A percentile compares a stretch with the other conserved stretches of the same genome.
These are phyloP conservation scores for Meripilus lineatus DNA, from an alignment of 1,284 basidiomycete species.

Conservation along the genomic window DNA sequence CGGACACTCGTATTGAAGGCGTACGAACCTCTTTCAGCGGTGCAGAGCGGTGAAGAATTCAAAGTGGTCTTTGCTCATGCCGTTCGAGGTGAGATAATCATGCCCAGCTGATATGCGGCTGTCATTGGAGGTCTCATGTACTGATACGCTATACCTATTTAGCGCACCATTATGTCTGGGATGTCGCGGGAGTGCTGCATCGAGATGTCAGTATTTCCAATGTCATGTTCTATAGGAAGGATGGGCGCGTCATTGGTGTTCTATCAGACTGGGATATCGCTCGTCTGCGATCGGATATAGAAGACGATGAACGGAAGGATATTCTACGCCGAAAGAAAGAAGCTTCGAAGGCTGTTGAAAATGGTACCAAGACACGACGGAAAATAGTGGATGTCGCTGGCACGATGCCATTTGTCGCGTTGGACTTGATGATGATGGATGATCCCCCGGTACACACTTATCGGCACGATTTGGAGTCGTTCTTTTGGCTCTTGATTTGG, in stretches of 20 bases:
- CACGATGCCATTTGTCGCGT: conserved; percentile 1
- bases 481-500: conserved; percentile 3
- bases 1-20: conserved; percentile 9
- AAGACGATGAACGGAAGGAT: not conserved
- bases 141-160: not conserved
- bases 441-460: conserved; percentile 1
- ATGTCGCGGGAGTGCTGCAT: conserved; percentile 13
- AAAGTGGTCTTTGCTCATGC: conserved; percentile 17
- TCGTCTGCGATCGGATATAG: not conserved
- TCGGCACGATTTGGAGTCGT: conserved; percentile 3
- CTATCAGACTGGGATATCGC: conserved; percentile 25
- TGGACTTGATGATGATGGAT: not conserved
- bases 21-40: conserved; percentile 18
- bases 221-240: conserved; percentile 21
- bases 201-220: conserved; percentile 25
- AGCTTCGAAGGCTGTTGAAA: not conserved
- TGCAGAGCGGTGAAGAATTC: conserved; percentile 17
- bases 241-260: conserved; percentile 14
- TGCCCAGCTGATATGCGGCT: not conserved
- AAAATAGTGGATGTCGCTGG: too few species aligned
- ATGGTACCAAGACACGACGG: not conserved
- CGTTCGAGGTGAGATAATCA: conserved; percentile 19
- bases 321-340: not conserved
- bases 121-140: not conserved
- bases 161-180: conserved; percentile 11